Base-by-base conservation (phyloP, 129 eudicot species). In the Helianthus tuberosus region DNA sequence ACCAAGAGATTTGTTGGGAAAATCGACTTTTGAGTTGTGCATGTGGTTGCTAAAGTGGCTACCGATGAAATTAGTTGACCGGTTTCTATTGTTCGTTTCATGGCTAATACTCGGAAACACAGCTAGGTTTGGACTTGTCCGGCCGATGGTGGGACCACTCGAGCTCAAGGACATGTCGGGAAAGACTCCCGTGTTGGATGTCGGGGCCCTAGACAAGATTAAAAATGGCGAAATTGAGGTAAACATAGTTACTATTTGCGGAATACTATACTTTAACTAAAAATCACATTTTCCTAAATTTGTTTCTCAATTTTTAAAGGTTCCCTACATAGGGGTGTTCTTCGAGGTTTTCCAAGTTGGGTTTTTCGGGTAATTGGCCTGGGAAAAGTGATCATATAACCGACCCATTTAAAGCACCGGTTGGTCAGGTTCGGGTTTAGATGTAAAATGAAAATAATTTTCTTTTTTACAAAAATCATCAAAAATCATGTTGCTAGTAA, bases 41-140 rank as follows among this genome's bases (percentile, higher is more conserved):
- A 94, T 94, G 97, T 88, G 96, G 88, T 76, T 94, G 81, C 96
- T 94, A 74, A 88, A 90, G 93, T 94, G 98, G 98, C 57, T 94
- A 43, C 98, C 98, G 39, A 76, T 90, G 72, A 82, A 88, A 70
- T 77, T 88, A 27, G 98, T 94, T 61, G 98, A 94, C 63, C 76
- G 87, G 16, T 80, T 94, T 66, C 80, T 94, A 60, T 82, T 94
- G 69, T 81, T 88, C 35, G 78, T 83, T 9, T 87, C 96, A 41
- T 55, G 93, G 89, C 52, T 88, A 6, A 39, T 94, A 55, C 86
- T 94, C 9, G 98, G 98, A 25, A 90, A 90, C 79, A 94, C 97
- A 12, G 73, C 91, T 20, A 77, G 62, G 64, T 72, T 79, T 39
- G 98, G 98, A 55, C 86, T 94, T 36, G 82, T 74, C 67, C 86